phyloP scores from a whole-genome alignment of 306 rosid species.

The Vigna unguiculata region DNA sequence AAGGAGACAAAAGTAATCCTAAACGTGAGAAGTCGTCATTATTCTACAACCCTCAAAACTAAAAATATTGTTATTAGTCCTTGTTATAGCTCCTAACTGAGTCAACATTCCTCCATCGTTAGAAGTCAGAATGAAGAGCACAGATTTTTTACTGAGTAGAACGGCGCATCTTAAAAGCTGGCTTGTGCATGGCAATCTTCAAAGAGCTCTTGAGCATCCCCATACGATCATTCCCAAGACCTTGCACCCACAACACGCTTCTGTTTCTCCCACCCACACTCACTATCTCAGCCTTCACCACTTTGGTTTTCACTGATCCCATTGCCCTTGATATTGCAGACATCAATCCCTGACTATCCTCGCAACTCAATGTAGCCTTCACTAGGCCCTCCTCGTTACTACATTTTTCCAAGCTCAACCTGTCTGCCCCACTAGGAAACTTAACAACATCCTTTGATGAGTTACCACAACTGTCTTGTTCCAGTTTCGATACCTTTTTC shows the following conservation, averaged over 20 bases:
- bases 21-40: constrained; percentile 41
- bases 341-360: constrained; percentile 65
- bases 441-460: constrained; percentile 35
- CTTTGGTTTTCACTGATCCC: constrained; percentile 54
- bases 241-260: constrained; percentile 61
- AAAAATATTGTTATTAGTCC: constrained; percentile 27
- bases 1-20: neutral
- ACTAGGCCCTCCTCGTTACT: constrained; percentile 48
- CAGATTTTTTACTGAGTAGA: constrained; percentile 27
- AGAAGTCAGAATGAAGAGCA: constrained; percentile 31
- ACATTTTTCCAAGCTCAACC: constrained; percentile 52
- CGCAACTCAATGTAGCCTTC: constrained; percentile 68
- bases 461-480: constrained; percentile 40
- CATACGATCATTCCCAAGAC: constrained; percentile 54
- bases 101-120: constrained; percentile 29
- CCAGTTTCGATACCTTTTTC: constrained; percentile 52
- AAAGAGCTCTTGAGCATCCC: constrained; percentile 59
- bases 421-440: constrained; percentile 61
- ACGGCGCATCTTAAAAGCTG: constrained; percentile 34
- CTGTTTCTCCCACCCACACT: constrained; percentile 68
- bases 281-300: constrained; percentile 71
- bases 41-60: constrained; percentile 15
- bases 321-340: constrained; percentile 55
- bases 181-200: constrained; percentile 51
- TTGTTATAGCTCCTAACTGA: constrained; percentile 35